Base-by-base conservation (phyloP, 192 early-diverging fungal species). In the Gorgonomyces haynaldii region DNA sequence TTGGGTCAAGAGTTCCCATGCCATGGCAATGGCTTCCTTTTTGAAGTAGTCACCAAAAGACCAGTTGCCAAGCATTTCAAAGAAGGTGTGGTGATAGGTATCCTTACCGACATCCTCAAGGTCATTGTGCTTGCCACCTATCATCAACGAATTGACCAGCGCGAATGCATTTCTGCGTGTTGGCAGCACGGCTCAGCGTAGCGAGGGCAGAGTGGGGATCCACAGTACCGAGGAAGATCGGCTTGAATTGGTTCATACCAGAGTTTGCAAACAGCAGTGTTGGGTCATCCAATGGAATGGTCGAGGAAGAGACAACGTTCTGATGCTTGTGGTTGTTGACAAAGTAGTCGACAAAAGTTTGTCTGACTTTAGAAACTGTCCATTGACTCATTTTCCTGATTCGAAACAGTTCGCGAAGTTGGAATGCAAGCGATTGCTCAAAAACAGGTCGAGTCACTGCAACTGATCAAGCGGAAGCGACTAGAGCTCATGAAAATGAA, bases 1-100 rank as follows among this genome's bases (percentile, higher is more conserved):
- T 43, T 81, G 61, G 10, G 89, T 98, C 62, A 98, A 72, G 35
- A 95, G 72, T 45, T 89, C 86, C 91, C 91, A 98, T 35, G 83
- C 86, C 69, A 81, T 85, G 16, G 54, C 67, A 45, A 94, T 88
- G 16, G 90, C 94, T 56, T 92, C 91, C 68, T 76, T 81, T 81
- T 98, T 98, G 67, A 98, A 98, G 68, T 98, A 95, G 58, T 98
- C 87, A 50, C 94, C 91, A 65, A 98, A 98, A n/a, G 91, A 95
- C 94, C 94, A 98, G 80, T 98, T 98, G 50, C 94, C 94, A 63
- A 98, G 72, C 94, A 98, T 98, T 66, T 98, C 94, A 72, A 98
- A 98, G 76, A 95, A 98, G 31, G 94, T 98, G 65, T 98, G 94
- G 71, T 98, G 94, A 65, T 98, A 98, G 4, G 84, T 84, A 60